Evolutionary conservation across 768 basidiomycete species (phyloP), one percentile per base, ranked within the genome.

Genomic region (Boletales sp.): DNA sequence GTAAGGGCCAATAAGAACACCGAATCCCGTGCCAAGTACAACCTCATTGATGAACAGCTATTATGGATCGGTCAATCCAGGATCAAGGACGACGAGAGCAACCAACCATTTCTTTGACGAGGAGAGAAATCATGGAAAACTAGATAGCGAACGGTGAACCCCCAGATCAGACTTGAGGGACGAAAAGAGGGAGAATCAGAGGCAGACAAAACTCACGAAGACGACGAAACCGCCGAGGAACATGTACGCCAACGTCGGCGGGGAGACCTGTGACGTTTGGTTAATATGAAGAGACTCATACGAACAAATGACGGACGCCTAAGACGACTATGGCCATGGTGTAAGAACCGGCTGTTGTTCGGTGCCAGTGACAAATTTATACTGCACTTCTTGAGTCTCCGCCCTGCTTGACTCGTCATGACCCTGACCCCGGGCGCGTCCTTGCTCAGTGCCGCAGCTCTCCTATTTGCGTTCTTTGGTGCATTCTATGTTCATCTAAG

Each of bases 21-120:
- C 73, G 50, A 84, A 84, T 0, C 76, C 75, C 0, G 93, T 94
- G 2, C 92, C 94, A 21, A 96, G 83, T 30, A 94, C 85, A 33
- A 95, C 94, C 74, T 99, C 95, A 58, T 93, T 96, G 56, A 96
- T 81, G 61, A 87, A 96, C 6, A 95, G 61, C 81, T 90, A 44
- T 14, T 21, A 35, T 17, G 7, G n/a, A 14, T 7, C 13, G 19
- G 32, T 40, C 0, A 46, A 21, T 21, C 21, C 21, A 21, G 21
- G 21, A 21, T 21, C 21, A 21, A 5, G 3, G 40, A 19, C 1
- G 15, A 41, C 12, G n/a, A 19, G 6, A 32, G 15, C 19, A 5
- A 60, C 66, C 10, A 41, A 87, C 89, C 72, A 74, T 84, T 69
- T 96, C 90, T 68, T 89, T 90, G 40, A 93, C 80, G 13, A 93